A percentile compares a stretch with the other conserved stretches of the same genome.
These are phyloP conservation scores for Acanthamoeba divionensis DNA, from an alignment of 208 protist species.

Conservation along the genomic window DNA sequence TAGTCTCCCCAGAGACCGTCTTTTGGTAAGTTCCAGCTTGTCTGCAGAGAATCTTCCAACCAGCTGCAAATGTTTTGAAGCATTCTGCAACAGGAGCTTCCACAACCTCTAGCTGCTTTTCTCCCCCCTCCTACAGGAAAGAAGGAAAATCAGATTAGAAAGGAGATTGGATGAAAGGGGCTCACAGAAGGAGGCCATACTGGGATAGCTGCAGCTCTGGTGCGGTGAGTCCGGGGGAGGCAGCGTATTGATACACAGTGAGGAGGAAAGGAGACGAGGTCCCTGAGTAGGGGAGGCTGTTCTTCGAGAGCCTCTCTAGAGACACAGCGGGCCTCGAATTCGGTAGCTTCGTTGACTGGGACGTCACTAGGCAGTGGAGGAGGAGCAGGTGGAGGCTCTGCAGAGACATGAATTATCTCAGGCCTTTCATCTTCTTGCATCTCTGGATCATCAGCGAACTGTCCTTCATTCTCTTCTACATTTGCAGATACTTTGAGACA, in stretches of 20 bases:
- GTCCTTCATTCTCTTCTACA: too few species aligned
- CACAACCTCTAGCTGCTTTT: background rate
- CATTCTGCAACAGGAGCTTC: background rate
- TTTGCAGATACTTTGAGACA: too few species aligned
- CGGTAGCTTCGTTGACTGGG: background rate
- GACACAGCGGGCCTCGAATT: conserved; percentile 20
- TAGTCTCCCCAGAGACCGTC: too few species aligned
- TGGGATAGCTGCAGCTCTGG: background rate
- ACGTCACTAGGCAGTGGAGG: background rate
- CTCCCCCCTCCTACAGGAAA: background rate
- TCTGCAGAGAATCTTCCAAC: too few species aligned
- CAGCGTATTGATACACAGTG: background rate
- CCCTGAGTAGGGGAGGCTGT: background rate
- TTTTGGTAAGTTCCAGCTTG: too few species aligned
- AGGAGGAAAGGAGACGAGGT: conserved; percentile 14
- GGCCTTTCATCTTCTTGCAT: background rate
- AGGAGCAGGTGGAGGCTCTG: background rate
- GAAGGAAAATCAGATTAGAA: background rate
- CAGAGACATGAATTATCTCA: background rate
- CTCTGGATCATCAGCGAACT: too few species aligned
- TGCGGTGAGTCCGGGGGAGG: background rate
- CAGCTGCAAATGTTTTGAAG: too few species aligned
- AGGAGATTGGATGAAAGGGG: background rate
- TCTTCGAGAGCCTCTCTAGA: background rate
- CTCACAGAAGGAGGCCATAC: background rate